Percentiles rank a stretch among this genome's conserved stretches.
These are phyloP conservation scores for Cladorrhinum sp. DNA, from an alignment of 2,329 filamentous ascomycete genomes.

Conservation along the genomic window DNA sequence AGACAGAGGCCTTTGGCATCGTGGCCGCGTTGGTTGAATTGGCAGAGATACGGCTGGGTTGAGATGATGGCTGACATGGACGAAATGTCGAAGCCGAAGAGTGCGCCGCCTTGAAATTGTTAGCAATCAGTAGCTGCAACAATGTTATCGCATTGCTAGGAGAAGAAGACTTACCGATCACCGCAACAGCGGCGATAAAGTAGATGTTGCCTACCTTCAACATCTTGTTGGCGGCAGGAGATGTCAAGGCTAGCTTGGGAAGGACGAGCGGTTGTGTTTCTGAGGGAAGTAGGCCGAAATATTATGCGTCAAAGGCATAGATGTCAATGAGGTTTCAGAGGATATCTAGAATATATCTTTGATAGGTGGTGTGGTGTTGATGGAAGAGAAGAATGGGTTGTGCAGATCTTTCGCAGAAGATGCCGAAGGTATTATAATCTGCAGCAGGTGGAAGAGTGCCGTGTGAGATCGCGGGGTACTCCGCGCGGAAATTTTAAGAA, in stretches of 20 bases:
- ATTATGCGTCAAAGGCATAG: background rate
- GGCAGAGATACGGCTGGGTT: slow-evolving; percentile 41
- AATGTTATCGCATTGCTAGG: background rate
- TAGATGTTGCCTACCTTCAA: slow-evolving; percentile 40
- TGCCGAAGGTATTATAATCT: background rate
- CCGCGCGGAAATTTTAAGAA: background rate
- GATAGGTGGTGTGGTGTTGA: too few species aligned
- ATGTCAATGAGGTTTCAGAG: too few species aligned
- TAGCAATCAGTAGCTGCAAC: background rate
- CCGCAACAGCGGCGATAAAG: slow-evolving; percentile 42
- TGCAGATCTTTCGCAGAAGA: background rate
- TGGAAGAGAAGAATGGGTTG: background rate
- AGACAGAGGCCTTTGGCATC: slow-evolving; percentile 42
- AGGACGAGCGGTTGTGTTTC: background rate
- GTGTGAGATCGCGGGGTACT: too few species aligned
- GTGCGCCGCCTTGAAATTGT: slow-evolving; percentile 34
- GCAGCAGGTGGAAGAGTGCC: background rate
- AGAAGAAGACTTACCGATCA: slow-evolving; percentile 36
- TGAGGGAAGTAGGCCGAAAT: background rate
- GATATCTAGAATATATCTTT: background rate
- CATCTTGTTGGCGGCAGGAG: slow-evolving; percentile 17
- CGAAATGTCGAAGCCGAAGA: slow-evolving; percentile 46
- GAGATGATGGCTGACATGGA: slow-evolving; percentile 45
- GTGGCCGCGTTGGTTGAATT: slow-evolving; percentile 40
- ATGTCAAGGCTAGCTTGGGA: background rate